Conservation (phyloP, 352 stramenopile species). For the Phytophthora kernoviae region DNA sequence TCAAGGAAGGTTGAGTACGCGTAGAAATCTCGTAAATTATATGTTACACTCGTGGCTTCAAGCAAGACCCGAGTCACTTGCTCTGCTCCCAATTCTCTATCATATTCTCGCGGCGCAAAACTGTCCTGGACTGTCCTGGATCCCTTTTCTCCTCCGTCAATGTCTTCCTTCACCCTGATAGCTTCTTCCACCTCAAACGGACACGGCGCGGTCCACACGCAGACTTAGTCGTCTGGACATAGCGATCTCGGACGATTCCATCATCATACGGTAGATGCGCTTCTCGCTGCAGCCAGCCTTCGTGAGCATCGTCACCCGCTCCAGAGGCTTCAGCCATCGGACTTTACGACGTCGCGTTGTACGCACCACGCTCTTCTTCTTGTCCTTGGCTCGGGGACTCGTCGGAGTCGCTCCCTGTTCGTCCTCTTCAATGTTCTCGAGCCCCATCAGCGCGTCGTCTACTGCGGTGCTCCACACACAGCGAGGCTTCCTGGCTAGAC, state of each 20-base stretch:
- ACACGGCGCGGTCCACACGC: constrained; percentile 27
- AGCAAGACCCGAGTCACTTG: background rate
- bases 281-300: constrained; percentile 70
- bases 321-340: constrained; percentile 66
- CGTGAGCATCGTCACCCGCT: constrained; percentile 67
- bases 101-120: background rate
- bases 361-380: constrained; percentile 25
- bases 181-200: background rate
- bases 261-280: constrained; percentile 70
- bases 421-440: constrained; percentile 22
- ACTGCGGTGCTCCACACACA: constrained; percentile 54
- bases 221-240: constrained; percentile 64
- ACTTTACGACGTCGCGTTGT: constrained; percentile 46
- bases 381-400: too few species aligned
- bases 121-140: too few species aligned
- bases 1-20: background rate
- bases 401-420: background rate
- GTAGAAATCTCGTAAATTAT: constrained; percentile 2
- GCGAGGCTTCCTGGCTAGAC: constrained; percentile 49
- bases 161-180: constrained; percentile 1
- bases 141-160: background rate
- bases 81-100: background rate
- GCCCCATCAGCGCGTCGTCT: constrained; percentile 27
- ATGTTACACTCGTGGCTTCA: constrained; percentile 1
- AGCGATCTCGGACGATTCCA: constrained; percentile 68